These are phyloP conservation scores for Leucocoprinus birnbaumii DNA, from an alignment of 768 basidiomycete genomes.

Conservation along the genomic window DNA sequence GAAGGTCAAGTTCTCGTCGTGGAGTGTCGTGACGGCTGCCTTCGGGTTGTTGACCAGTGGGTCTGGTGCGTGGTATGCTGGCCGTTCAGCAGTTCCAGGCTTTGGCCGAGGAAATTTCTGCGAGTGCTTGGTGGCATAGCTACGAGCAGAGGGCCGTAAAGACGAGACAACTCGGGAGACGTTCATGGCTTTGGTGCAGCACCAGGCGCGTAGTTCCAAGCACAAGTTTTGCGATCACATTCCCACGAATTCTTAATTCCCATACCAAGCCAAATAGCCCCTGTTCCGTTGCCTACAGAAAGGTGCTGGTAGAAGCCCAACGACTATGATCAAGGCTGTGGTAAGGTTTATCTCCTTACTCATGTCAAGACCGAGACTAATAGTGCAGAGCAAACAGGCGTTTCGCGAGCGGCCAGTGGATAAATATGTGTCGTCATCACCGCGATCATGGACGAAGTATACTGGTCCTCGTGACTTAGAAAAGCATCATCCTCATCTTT, in stretches of 20 bases:
- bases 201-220: background rate
- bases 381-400: no score
- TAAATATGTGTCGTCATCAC: no score
- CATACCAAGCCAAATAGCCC: background rate
- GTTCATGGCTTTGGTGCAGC: constrained; percentile 4
- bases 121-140: constrained; percentile 35
- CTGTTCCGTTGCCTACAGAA: no score
- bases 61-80: constrained; percentile 57
- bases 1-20: constrained; percentile 64
- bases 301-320: no score
- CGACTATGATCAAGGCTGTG: no score
- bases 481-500: no score
- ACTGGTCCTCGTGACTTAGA: no score
- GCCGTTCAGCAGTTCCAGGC: constrained; percentile 48
- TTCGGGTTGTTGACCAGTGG: constrained; percentile 52
- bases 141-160: constrained; percentile 25
- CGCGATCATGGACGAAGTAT: no score
- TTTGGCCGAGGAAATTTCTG: constrained; percentile 42
- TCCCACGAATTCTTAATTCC: constrained; percentile 9
- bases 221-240: background rate
- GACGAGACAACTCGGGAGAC: constrained; percentile 21
- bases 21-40: constrained; percentile 46
- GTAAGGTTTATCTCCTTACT: no score
- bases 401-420: no score
- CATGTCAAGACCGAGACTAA: no score